phyloP scores from a whole-genome alignment of 345 rosid species.

The Melaleuca alternifolia region DNA sequence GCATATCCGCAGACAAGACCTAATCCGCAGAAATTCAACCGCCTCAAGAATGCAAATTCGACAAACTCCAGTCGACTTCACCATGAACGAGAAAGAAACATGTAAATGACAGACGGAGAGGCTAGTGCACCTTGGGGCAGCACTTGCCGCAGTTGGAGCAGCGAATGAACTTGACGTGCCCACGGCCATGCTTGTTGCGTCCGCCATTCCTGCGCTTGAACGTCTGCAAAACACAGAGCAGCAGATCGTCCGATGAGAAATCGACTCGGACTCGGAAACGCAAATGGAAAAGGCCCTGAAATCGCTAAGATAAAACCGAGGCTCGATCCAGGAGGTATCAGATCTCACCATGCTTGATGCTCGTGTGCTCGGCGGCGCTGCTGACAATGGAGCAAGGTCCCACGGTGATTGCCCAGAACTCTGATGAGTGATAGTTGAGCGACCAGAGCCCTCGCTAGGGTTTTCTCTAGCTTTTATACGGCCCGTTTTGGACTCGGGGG shows the following conservation, averaged over 20 bases:
- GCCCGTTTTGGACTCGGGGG: background rate
- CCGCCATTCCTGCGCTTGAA: constrained; percentile 93
- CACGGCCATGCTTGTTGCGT: constrained; percentile 96
- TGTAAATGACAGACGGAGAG: background rate
- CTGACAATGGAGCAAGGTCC: background rate
- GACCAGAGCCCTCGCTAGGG: background rate
- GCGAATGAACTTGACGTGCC: constrained; percentile 79
- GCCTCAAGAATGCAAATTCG: background rate
- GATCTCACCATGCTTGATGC: background rate
- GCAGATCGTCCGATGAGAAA: background rate
- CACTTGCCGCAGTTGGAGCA: constrained; percentile 94
- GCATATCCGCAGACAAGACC: background rate
- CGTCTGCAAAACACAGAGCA: constrained; percentile 26
- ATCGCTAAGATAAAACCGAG: background rate
- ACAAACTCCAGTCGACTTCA: background rate
- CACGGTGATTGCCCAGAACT: background rate
- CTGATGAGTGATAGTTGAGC: background rate
- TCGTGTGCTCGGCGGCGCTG: background rate
- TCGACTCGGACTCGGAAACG: background rate
- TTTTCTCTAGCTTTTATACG: background rate
- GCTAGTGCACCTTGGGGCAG: constrained; percentile 59
- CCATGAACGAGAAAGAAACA: background rate
- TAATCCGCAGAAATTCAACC: background rate
- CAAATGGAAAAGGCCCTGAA: background rate
- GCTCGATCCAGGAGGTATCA: background rate